Base-by-base conservation (phyloP, 495 filamentous ascomycete species). In the Neurospora africana region DNA sequence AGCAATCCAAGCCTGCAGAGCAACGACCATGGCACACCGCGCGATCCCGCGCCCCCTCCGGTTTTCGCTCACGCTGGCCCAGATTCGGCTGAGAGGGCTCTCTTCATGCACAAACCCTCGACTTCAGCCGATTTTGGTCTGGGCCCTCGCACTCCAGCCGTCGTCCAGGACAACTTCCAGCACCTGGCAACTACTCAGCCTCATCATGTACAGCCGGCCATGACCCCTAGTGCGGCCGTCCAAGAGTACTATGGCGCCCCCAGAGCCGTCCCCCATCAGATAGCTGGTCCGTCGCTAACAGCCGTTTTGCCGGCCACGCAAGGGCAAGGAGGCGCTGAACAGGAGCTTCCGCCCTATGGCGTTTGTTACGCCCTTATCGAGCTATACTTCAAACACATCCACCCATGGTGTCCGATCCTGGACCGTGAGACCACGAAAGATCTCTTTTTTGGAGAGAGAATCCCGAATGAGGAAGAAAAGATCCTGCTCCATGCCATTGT, bases 391-490 rank as follows among this genome's bases (percentile, higher is more conserved):
- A 92, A 95, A 75, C 91, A 95, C 74, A 88, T 97, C 78, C 94
- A 96, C 78, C 91, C 92, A 0, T 96, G 92, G 90, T 96, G 92
- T 81, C 93, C 93, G 0, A 95, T 97, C 27, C 83, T 97, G 21
- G 92, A 97, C 79, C 88, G 92, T 4, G 88, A 91, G 74, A 88
- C 90, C 1, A 94, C 92, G 0, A 79, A 96, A 9, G 92, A 96
- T 75, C 87, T 90, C 8, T 85, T 97, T n/a, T 97, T 97, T 76
- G 91, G 91, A 0, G 82, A 90, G 6, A 89, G 91, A 1, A 86
- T 89, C 17, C 83, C 94, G 5, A 90, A 93, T 23, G 92, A 94
- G 77, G 88, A 89, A 33, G 93, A 97, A 76, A 87, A 92, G 58
- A 91, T 95, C 73, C 83, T 97, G 21, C 82, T 97, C 23, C 92